A percentile compares a stretch with the other conserved stretches of the same genome.
Conservation (phyloP, 1,284 basidiomycete species). For the Anthracocystis walkeri region DNA sequence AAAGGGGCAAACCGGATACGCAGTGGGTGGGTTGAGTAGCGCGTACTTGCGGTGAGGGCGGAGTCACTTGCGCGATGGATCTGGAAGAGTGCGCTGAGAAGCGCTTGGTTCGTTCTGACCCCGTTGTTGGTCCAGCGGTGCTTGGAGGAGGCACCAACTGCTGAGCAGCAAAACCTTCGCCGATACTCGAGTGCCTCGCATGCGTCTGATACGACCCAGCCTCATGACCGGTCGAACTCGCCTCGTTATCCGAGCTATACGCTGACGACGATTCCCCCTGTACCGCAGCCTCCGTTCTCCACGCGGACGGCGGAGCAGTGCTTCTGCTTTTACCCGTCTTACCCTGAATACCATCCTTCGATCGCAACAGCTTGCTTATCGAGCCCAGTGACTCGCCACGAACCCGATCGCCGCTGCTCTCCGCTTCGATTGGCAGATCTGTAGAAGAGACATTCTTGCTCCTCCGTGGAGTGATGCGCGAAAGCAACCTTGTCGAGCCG, state of each 20-base stretch:
- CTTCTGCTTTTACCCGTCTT: constrained; percentile 8
- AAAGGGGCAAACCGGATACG: constrained; percentile 13
- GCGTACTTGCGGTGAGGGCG: background rate
- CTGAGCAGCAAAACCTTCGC: background rate
- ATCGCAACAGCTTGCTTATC: constrained; percentile 15
- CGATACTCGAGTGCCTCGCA: constrained; percentile 3
- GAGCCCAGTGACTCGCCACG: constrained; percentile 21
- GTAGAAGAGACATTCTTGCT: constrained; percentile 18
- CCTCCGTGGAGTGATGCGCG: constrained; percentile 9
- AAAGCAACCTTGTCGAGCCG: constrained; percentile 4
- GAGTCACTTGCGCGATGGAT: background rate
- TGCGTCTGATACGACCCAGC: background rate
- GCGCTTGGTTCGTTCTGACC: background rate
- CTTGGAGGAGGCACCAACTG: too few species aligned
- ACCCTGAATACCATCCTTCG: constrained; percentile 7
- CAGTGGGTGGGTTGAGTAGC: constrained; percentile 7
- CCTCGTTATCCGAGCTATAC: constrained; percentile 33
- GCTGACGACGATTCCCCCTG: constrained; percentile 5
- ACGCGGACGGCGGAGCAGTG: constrained; percentile 27
- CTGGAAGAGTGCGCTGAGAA: background rate
- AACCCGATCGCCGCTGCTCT: background rate
- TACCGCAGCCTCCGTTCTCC: constrained; percentile 10
- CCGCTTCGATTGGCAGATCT: background rate
- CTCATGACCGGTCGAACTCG: constrained; percentile 14
- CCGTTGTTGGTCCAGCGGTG: too few species aligned